phyloP scores from a whole-genome alignment of 2,329 filamentous ascomycete species.

The Neoscytalidium dimidiatum region DNA sequence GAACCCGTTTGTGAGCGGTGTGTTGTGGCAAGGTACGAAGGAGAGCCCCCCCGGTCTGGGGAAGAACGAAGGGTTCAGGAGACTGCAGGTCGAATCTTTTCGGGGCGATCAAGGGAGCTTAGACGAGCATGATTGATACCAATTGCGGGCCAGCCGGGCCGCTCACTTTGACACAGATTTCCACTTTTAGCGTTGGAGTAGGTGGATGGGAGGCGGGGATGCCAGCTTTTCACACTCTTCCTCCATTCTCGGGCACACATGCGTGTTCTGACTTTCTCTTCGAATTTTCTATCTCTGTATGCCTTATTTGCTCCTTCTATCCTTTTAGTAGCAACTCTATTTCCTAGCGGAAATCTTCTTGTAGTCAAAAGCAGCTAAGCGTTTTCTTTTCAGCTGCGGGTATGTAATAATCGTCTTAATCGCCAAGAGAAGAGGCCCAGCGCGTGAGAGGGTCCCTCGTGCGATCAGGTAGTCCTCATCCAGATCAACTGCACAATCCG shows the following conservation, averaged over 20 bases:
- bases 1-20: neutral
- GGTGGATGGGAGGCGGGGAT: slow-evolving; percentile 11
- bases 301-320: slow-evolving; percentile 13
- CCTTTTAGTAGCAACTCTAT: slow-evolving; percentile 17
- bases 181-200: slow-evolving; percentile 13
- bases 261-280: slow-evolving; percentile 10
- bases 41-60: neutral
- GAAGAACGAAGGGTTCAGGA: neutral
- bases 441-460: neutral
- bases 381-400: slow-evolving; percentile 19
- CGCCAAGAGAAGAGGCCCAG: neutral
- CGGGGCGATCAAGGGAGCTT: slow-evolving; percentile 12
- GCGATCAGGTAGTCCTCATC: neutral
- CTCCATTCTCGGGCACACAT: neutral
- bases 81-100: slow-evolving; percentile 6
- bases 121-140: slow-evolving; percentile 21
- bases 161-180: slow-evolving; percentile 18
- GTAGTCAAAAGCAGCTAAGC: slow-evolving; percentile 20
- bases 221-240: slow-evolving; percentile 1
- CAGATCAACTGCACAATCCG: neutral
- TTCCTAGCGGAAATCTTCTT: slow-evolving; percentile 1
- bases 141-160: slow-evolving; percentile 20
- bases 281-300: slow-evolving; percentile 16
- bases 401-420: slow-evolving; percentile 19
- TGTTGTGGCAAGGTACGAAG: neutral